Evolutionary conservation across 805 yeast species (phyloP).

Genomic region (Ogataea chonburiensis): DNA sequence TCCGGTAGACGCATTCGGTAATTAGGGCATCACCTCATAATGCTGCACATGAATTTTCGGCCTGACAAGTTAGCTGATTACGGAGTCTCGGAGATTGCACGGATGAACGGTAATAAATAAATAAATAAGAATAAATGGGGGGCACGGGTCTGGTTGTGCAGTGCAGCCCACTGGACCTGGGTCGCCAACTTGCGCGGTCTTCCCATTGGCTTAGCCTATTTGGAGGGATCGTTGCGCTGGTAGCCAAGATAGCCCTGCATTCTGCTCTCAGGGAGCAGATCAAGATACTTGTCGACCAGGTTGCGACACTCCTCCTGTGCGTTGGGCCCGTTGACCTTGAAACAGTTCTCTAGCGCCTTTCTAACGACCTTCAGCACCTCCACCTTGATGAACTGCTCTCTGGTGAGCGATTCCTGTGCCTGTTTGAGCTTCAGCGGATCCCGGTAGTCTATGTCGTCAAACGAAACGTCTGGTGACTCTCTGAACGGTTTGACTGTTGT

Average conservation of each 20-base stretch:
- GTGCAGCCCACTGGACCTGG: too few relatives aligned
- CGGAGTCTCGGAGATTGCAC: slow-evolving; percentile 4
- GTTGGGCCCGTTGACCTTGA: slow-evolving; percentile 57
- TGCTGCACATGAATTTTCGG: too few relatives aligned
- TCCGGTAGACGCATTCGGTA: too few relatives aligned
- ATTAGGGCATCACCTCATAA: neutral
- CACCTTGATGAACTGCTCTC: slow-evolving; percentile 77
- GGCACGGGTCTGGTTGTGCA: too few relatives aligned
- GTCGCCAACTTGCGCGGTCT: too few relatives aligned
- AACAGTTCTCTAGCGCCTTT: slow-evolving; percentile 74
- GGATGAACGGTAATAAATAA: slow-evolving; percentile 6
- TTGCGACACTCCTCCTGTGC: slow-evolving; percentile 79
- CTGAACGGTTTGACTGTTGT: slow-evolving; percentile 19
- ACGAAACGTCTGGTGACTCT: slow-evolving; percentile 69
- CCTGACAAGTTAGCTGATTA: too few relatives aligned
- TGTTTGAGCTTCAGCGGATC: slow-evolving; percentile 58
- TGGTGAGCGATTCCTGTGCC: slow-evolving; percentile 75
- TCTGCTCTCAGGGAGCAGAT: slow-evolving; percentile 67
- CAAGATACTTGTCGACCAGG: slow-evolving; percentile 72
- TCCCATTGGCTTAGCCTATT: slow-evolving; percentile 40
- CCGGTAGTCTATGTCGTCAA: slow-evolving; percentile 77
- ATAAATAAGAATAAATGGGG: too few relatives aligned
- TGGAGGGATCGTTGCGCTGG: slow-evolving; percentile 84
- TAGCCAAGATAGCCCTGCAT: slow-evolving; percentile 78
- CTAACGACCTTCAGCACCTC: slow-evolving; percentile 66